Conservation (phyloP, 768 basidiomycete species). For the Rhizopogon rudus region DNA sequence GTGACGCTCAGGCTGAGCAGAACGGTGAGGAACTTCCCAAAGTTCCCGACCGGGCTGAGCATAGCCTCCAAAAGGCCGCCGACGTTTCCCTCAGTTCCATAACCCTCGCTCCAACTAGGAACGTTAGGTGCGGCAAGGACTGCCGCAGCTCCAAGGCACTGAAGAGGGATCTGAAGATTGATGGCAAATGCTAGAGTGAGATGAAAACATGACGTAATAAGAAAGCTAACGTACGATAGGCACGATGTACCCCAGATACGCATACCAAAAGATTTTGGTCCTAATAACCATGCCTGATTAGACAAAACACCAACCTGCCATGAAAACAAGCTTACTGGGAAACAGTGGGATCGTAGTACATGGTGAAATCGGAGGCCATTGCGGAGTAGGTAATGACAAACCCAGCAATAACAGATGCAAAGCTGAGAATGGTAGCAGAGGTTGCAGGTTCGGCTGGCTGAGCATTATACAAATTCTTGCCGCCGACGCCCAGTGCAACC, state of each 20-base stretch:
- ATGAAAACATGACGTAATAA: conserved; percentile 5
- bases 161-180: conserved; percentile 28
- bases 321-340: conserved; percentile 40
- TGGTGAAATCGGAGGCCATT: conserved; percentile 70
- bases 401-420: conserved; percentile 66
- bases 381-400: conserved; percentile 63
- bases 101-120: conserved; percentile 52
- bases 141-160: conserved; percentile 66
- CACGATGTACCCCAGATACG: conserved; percentile 59
- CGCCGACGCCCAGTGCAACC: conserved; percentile 68
- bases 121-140: conserved; percentile 51
- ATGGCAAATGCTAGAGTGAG: background rate
- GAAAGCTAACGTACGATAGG: conserved; percentile 49
- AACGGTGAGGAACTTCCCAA: conserved; percentile 69
- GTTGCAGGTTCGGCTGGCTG: conserved; percentile 48
- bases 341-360: conserved; percentile 56
- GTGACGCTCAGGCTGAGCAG: conserved; percentile 72
- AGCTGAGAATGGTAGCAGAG: conserved; percentile 51
- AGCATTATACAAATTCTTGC: conserved; percentile 54
- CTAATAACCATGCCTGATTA: conserved; percentile 24
- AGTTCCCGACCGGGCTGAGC: conserved; percentile 54
- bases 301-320: conserved; percentile 1
- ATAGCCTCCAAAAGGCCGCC: conserved; percentile 64
- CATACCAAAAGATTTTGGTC: conserved; percentile 56
- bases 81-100: conserved; percentile 47